These are phyloP conservation scores for Lipomyces chichibuensis DNA, from an alignment of 805 yeast species.

Conservation along the genomic window DNA sequence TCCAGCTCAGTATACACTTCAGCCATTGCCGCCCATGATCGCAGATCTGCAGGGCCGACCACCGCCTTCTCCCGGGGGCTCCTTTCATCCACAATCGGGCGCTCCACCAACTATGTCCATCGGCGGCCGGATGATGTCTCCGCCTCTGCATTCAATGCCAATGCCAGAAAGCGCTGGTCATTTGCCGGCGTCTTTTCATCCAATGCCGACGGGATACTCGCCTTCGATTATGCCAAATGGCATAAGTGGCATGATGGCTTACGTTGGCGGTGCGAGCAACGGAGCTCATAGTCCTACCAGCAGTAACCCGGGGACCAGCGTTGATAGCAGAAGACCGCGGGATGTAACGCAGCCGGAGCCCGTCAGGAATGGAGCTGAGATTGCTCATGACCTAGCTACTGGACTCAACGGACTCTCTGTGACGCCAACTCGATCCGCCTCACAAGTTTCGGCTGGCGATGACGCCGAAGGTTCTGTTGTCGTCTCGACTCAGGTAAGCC, in stretches of 20 bases:
- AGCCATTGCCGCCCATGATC: constrained; percentile 6
- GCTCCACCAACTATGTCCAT: background rate
- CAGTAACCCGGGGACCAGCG: background rate
- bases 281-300: background rate
- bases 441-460: background rate
- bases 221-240: constrained; percentile 4
- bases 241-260: background rate
- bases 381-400: background rate
- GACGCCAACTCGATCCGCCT: constrained; percentile 1
- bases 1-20: constrained; percentile 3
- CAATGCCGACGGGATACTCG: constrained; percentile 1
- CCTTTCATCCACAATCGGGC: constrained; percentile 1
- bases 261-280: background rate
- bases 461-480: background rate
- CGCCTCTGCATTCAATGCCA: constrained; percentile 3
- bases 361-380: background rate
- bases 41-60: constrained; percentile 9
- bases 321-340: background rate
- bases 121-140: constrained; percentile 1
- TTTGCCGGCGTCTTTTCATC: background rate
- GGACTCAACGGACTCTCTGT: constrained; percentile 11
- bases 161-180: background rate
- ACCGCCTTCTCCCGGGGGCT: background rate
- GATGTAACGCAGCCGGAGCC: background rate
- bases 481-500: background rate